Evolutionary conservation across 306 rosid species (phyloP), one percentile per base, ranked within the genome.

Genomic region (Lotus japonicus): DNA sequence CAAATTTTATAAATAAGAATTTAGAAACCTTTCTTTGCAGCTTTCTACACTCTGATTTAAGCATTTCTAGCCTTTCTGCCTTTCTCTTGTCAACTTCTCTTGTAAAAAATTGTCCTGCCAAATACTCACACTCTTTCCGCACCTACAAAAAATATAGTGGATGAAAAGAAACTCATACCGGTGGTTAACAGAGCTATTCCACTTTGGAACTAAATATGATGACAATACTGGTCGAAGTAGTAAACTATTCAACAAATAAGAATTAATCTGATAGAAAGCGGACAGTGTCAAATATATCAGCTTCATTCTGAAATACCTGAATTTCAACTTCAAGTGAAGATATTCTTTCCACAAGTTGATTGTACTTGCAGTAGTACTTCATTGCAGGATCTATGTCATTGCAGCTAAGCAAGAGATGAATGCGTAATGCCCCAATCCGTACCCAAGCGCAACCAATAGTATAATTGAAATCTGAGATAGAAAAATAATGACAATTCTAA

Each of bases 321-420:
- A 80, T 80, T 83, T 94, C 96, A 66, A 94, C 89, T 66, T 86
- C 83, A 80, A 79, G 90, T 17, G 73, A 82, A 50, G 89, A 77
- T 78, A 85, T 86, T 73, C 73, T 86, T 50, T 85, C 96, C 42
- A 78, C 75, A 28, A 86, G 79, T 63, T 85, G 85, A 43, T 75
- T 59, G 76, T 86, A 64, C 86, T 90, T 86, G 80, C 82, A 84
- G 71, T 72, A 59, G 77, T 90, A 84, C 73, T 94, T 90, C 90
- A 84, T 68, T 66, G 86, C 83, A 44, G 98, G 98, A 86, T 94
- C 98, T 57, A 90, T 28, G 68, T 85, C 91, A 69, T 71, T 81
- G 58, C 84, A 78, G 80, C 88, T 71, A 64, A 88, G 92, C 87
- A 94, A 74, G 60, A 94, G 96, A 58, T 79, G 78, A 61, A 90